Evolutionary conservation across 345 rosid genomes (phyloP).

Genomic region (Brassica juncea): DNA sequence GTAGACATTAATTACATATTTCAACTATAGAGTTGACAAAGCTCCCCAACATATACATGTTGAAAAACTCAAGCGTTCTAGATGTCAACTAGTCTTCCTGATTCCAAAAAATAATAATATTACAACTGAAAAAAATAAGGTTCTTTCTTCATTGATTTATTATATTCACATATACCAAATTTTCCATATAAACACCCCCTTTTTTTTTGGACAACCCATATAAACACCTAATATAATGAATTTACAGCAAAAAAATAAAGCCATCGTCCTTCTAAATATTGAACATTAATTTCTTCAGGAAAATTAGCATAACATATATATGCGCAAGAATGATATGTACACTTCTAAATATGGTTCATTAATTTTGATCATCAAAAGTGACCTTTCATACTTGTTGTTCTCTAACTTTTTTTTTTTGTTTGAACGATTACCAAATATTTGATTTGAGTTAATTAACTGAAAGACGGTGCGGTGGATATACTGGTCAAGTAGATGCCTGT

Average conservation of each 20-base stretch:
- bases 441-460: neutral
- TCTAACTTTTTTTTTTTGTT: neutral
- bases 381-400: neutral
- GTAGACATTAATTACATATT: constrained; percentile 22
- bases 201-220: neutral
- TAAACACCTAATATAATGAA: neutral
- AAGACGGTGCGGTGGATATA: neutral
- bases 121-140: neutral
- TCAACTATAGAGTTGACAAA: constrained; percentile 32
- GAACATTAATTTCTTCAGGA: neutral
- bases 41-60: neutral
- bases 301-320: neutral
- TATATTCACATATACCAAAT: neutral
- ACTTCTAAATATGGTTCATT: neutral
- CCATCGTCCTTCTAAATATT: neutral
- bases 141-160: neutral
- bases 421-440: neutral
- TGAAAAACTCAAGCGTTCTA: constrained; percentile 14
- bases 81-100: constrained; percentile 10
- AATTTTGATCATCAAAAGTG: neutral
- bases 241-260: neutral
- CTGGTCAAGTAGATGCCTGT: neutral
- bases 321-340: neutral
- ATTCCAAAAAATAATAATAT: neutral
- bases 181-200: neutral